Evolutionary conservation across 306 rosid species (phyloP), one percentile per base, ranked within the genome.

Genomic region (Malus orientalis): DNA sequence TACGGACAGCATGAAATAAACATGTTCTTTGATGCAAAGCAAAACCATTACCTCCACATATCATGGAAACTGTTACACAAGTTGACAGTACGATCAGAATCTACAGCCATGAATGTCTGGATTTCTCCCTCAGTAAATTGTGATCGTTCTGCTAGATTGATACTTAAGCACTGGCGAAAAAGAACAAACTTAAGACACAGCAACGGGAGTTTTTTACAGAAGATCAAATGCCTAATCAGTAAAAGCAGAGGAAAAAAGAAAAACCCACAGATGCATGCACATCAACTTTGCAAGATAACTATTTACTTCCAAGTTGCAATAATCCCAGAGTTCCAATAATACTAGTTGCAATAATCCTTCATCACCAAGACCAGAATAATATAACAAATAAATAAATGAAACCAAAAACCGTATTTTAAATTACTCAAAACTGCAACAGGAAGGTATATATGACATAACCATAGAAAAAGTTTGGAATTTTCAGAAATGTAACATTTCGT

Each of bases 101-200:
- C 98, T 78, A 94, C 86, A 11, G 98, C 91, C 98, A 94, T 91
- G 70, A 90, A 94, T 71, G 98, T 94, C 87, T 92, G 98, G 76
- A 94, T 90, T 89, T 94, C 98, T 58, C 98, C 98, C 79, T 82
- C 88, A 19, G 96, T 74, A 82, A 94, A 94, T 77, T 90, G 88
- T 72, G 96, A 94, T 64, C 93, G 91, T 85, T 90, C 97, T 32
- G 95, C 96, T 79, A 87, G 85, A 88, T 84, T 89, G 83, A 92
- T 76, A 68, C 77, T 53, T 66, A 90, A 87, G 69, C 98, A 94
- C 98, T 92, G 74, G 18, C 49, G 29, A 68, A n/a, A 73, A 71
- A 69, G 51, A 62, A 40, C 45, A 64, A 83, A 80, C 65, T 76
- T 47, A 36, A 47, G 20, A 57, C 20, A 44, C 40, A 76, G 40